A percentile compares a stretch with the other conserved stretches of the same genome.
phyloP scores from a whole-genome alignment of 208 protist species.

The Leishmania tarentolae region DNA sequence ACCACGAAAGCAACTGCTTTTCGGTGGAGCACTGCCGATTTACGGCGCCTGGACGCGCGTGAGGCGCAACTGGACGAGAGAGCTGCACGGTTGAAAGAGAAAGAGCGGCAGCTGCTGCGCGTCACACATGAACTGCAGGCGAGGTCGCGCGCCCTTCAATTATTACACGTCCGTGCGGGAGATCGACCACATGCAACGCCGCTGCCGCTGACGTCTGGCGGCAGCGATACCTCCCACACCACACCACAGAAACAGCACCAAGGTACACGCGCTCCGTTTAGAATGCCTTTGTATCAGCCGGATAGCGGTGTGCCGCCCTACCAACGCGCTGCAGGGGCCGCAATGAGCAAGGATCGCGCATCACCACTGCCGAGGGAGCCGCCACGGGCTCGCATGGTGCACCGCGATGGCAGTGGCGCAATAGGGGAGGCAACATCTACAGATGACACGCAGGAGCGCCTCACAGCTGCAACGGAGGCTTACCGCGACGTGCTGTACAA shows the following conservation, averaged over 20 bases:
- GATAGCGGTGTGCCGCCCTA: neutral
- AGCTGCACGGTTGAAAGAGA: slow-evolving; percentile 31
- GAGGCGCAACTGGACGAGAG: slow-evolving; percentile 33
- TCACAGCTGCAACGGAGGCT: slow-evolving; percentile 38
- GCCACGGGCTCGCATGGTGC: neutral
- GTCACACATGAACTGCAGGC: slow-evolving; percentile 39
- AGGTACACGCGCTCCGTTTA: slow-evolving; percentile 1
- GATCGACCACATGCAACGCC: neutral
- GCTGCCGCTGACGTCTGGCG: neutral
- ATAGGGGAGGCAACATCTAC: neutral
- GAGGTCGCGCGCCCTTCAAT: slow-evolving; percentile 38
- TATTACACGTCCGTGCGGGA: slow-evolving; percentile 1
- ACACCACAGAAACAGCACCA: neutral
- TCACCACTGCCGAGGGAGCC: slow-evolving; percentile 4
- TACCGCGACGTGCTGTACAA: slow-evolving; percentile 49
- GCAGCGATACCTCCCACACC: neutral
- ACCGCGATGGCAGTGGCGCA: too few species aligned
- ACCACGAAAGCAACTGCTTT: neutral
- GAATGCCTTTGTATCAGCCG: neutral
- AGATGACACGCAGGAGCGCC: slow-evolving; percentile 32
- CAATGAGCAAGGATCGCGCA: neutral
- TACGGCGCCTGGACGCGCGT: slow-evolving; percentile 7
- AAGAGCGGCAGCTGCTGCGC: slow-evolving; percentile 44
- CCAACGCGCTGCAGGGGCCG: neutral
- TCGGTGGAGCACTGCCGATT: too few species aligned